A percentile compares a stretch with the other conserved stretches of the same genome.
phyloP scores from a whole-genome alignment of 306 rosid species.

The Cicer arietinum region DNA sequence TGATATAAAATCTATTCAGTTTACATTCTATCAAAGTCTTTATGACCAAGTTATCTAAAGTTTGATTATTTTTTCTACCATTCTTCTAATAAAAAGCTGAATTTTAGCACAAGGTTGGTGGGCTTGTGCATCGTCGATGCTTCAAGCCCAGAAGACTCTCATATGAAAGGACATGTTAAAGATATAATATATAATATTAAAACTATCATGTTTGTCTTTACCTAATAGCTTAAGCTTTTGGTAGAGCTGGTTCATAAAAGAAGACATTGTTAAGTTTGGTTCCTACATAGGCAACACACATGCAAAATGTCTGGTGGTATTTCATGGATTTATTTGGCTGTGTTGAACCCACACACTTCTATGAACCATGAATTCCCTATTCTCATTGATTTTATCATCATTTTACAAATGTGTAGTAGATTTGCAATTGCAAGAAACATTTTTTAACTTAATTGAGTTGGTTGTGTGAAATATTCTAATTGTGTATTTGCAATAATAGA shows the following conservation, averaged over 20 bases:
- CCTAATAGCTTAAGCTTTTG: constrained; percentile 9
- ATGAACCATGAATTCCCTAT: not conserved
- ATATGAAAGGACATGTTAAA: not conserved
- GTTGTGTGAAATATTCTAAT: constrained; percentile 18
- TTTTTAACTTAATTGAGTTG: constrained; percentile 5
- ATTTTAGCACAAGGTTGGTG: not conserved
- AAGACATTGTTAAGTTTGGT: constrained; percentile 1
- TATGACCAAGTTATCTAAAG: not conserved
- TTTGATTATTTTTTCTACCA: not conserved
- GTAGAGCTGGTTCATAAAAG: constrained; percentile 10
- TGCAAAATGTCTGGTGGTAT: not conserved
- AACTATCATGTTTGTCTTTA: not conserved
- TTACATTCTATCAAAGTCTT: not conserved
- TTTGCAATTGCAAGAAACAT: not conserved
- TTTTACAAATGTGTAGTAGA: constrained; percentile 9
- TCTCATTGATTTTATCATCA: constrained; percentile 18
- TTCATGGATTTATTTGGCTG: constrained; percentile 1
- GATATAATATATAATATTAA: not conserved
- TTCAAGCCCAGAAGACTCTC: too few species aligned
- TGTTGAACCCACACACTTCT: constrained; percentile 2
- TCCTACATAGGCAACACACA: not conserved
- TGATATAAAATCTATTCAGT: not conserved
- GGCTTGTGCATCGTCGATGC: not conserved
- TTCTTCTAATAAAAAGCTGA: not conserved
- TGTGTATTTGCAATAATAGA: constrained; percentile 48